Percentiles rank a stretch among this genome's conserved stretches.
These are phyloP conservation scores for Fusarium marasasianum DNA, from an alignment of 2,329 filamentous ascomycete species.

Conservation along the genomic window DNA sequence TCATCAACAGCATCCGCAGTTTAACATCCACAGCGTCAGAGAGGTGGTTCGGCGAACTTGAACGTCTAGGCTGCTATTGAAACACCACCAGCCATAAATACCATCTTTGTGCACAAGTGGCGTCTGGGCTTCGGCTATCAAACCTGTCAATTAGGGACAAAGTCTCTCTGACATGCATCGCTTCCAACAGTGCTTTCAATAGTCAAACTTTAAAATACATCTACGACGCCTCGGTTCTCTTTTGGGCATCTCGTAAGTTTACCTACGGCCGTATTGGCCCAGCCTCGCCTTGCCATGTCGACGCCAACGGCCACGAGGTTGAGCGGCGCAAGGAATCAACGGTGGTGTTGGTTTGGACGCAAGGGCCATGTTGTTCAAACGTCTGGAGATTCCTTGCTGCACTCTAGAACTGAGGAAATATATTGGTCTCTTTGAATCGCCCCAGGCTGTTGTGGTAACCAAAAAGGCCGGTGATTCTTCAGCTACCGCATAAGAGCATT, in stretches of 20 bases:
- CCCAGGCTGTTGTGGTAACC: not conserved
- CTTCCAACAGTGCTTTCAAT: not conserved
- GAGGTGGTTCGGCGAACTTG: slow-evolving; percentile 13
- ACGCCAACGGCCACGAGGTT: slow-evolving; percentile 1
- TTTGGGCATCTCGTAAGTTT: not conserved
- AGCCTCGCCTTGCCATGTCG: not conserved
- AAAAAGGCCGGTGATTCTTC: not conserved
- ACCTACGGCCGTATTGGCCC: not conserved
- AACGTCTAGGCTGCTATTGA: not conserved
- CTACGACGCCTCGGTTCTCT: not conserved
- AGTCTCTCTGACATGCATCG: slow-evolving; percentile 2
- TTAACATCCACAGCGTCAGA: not conserved
- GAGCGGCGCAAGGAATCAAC: not conserved
- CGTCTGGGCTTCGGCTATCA: slow-evolving; percentile 36
- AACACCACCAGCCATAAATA: not conserved
- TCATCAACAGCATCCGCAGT: not conserved
- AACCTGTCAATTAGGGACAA: slow-evolving; percentile 22
- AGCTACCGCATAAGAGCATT: not conserved
- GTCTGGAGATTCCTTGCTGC: not conserved
- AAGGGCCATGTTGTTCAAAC: not conserved
- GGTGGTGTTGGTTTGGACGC: not conserved
- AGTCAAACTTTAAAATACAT: slow-evolving; percentile 23
- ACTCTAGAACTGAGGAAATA: not conserved
- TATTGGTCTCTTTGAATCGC: not conserved
- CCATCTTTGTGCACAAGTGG: slow-evolving; percentile 17